phyloP scores from a whole-genome alignment of 306 rosid genomes.

The Corylus americana region DNA sequence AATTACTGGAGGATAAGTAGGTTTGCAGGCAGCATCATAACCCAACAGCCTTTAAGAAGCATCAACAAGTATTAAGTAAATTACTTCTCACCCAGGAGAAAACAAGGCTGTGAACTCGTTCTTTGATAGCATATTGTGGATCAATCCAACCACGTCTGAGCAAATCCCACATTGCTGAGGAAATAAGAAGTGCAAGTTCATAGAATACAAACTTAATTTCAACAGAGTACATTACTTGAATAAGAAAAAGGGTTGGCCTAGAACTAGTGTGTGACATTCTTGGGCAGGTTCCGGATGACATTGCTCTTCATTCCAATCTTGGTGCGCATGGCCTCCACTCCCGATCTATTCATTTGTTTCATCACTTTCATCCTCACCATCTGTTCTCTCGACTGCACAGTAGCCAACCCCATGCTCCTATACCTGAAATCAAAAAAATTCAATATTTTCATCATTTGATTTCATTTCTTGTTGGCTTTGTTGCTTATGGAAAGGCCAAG shows the following conservation, averaged over 20 bases:
- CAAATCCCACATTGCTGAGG: background rate
- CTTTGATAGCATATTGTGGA: too few species aligned
- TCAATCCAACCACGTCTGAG: too few species aligned
- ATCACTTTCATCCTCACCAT: constrained; percentile 86
- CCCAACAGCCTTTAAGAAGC: too few species aligned
- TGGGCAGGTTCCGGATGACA: constrained; percentile 89
- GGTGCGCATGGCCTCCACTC: constrained; percentile 82
- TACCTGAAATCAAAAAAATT: constrained; percentile 52
- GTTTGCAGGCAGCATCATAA: too few species aligned
- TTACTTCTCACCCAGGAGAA: too few species aligned
- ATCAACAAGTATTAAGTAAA: too few species aligned
- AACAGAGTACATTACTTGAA: background rate
- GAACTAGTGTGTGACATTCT: constrained; percentile 65
- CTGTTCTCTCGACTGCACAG: constrained; percentile 74
- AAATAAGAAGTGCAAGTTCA: background rate
- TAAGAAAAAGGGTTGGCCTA: background rate
- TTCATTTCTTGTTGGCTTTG: constrained; percentile 6
- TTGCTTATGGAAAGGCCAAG: background rate
- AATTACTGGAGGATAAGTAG: too few species aligned
- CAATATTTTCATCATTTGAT: constrained; percentile 4
- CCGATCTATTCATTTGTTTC: constrained; percentile 76
- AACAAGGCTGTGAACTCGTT: background rate
- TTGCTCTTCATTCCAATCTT: constrained; percentile 89
- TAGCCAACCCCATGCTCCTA: constrained; percentile 90
- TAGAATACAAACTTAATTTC: background rate